phyloP scores from a whole-genome alignment of 2,329 filamentous ascomycete species.

The Fusarium mangiferae region DNA sequence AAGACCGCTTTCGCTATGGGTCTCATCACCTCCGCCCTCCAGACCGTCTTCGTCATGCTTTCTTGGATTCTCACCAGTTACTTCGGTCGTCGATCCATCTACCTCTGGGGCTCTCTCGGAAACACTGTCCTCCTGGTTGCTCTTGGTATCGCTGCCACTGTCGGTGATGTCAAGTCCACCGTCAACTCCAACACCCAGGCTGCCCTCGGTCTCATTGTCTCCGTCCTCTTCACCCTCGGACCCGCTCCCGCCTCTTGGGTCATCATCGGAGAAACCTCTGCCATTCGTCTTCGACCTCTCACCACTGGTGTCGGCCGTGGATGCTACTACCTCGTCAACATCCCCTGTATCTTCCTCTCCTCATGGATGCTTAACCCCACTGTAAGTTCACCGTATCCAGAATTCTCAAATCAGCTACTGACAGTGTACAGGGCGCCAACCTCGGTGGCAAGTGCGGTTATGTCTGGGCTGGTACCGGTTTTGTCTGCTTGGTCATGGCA shows the following conservation, averaged over 20 bases:
- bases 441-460: constrained; percentile 67
- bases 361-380: constrained; percentile 70
- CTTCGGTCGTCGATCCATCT: constrained; percentile 71
- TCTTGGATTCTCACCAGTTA: constrained; percentile 75
- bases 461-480: constrained; percentile 67
- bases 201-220: constrained; percentile 71
- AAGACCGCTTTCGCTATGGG: constrained; percentile 69
- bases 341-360: constrained; percentile 72
- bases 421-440: constrained; percentile 51
- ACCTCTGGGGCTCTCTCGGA: constrained; percentile 67
- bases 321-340: constrained; percentile 71
- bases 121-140: constrained; percentile 65
- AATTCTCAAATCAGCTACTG: constrained; percentile 19
- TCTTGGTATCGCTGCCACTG: constrained; percentile 69
- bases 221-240: constrained; percentile 70
- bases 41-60: constrained; percentile 70
- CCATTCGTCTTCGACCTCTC: constrained; percentile 71
- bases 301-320: constrained; percentile 73
- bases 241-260: constrained; percentile 73
- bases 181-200: constrained; percentile 65
- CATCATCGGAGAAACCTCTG: constrained; percentile 74
- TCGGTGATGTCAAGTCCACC: constrained; percentile 50
- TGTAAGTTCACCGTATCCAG: constrained; percentile 41
- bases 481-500: constrained; percentile 63
- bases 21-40: constrained; percentile 72